Base-by-base conservation (phyloP, 2,329 filamentous ascomycete genomes). In the Aspergillus ochraceus region DNA sequence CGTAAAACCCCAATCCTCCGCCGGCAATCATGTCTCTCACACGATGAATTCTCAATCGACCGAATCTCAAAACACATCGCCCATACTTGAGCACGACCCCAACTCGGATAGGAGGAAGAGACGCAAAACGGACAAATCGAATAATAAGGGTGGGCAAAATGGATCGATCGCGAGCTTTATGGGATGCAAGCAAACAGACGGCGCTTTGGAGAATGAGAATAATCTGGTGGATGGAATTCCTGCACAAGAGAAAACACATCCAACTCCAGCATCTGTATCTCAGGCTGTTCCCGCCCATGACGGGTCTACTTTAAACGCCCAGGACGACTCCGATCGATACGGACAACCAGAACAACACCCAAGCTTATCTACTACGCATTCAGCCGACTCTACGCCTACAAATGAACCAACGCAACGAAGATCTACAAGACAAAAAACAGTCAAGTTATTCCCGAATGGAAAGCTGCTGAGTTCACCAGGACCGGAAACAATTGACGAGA, bases 351-450 rank as follows among this genome's bases (percentile, higher is more conserved):
- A 49, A 49, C 19, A 19, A 36, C 5, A 54, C 6, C 17, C n/a
- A 47, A 29, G 2, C 19, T 49, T 24, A 11, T 32, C 24, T n/a
- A 51, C 24, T 10, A 3, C 49, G 4, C 22, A 51, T 24, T n/a
- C 24, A 4, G 17, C 2, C 17, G 49, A 32, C n/a, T 29, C 14
- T n/a, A 17, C 4, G 1, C 3, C 17, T 9, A 11, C 26, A 14
- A n/a, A 52, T 32, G 4, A 85, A 42, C 6, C 42, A 6, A 6
- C 45, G 10, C 30, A n/a, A 36, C 58, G 24, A 60, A 60, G 55
- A 56, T 63, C 87, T 0, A 86, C 86, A 0, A 84, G 81, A 52
- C 77, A 80, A 3, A 89, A 86, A 59, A 74, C 68, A 4, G 60
- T 81, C 26, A 77, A 74, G 56, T 60, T 81, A 17, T 79, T 76